Conservation (phyloP, 1,284 basidiomycete species). For the Fomitopsis pinicola region DNA sequence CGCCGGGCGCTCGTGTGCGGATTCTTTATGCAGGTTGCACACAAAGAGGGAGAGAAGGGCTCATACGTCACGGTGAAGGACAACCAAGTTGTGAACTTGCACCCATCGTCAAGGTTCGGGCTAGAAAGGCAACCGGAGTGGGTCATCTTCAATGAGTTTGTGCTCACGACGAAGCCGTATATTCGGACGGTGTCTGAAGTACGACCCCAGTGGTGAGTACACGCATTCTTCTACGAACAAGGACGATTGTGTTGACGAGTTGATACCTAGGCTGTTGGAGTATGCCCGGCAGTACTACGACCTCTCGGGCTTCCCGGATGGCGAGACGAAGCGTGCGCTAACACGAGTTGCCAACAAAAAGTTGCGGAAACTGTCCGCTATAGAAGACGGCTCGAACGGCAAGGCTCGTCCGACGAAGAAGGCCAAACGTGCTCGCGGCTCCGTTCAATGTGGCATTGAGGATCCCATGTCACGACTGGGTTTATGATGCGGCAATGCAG, state of each 20-base stretch:
- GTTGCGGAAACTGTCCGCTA: slow-evolving; percentile 32
- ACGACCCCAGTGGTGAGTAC: slow-evolving; percentile 78
- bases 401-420: no score
- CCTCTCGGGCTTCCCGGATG: slow-evolving; percentile 55
- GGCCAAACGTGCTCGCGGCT: no score
- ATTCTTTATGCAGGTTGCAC: slow-evolving; percentile 99
- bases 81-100: slow-evolving; percentile 86
- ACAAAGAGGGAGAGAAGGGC: slow-evolving; percentile 91
- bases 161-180: slow-evolving; percentile 85
- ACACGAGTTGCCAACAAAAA: slow-evolving; percentile 35
- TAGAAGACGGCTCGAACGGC: no score
- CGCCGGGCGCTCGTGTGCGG: slow-evolving; percentile 86
- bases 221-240: not conserved
- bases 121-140: slow-evolving; percentile 93
- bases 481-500: no score
- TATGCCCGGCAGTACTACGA: slow-evolving; percentile 82
- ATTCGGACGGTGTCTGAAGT: slow-evolving; percentile 93
- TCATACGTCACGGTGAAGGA: slow-evolving; percentile 90
- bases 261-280: slow-evolving; percentile 73
- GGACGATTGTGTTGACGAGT: not conserved
- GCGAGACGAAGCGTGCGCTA: slow-evolving; percentile 72
- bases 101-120: slow-evolving; percentile 92
- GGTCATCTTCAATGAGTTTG: slow-evolving; percentile 98
- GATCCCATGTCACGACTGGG: no score
- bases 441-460: no score